Base-by-base conservation (phyloP, 129 eudicot genomes). In the Pittosporum tobira region DNA sequence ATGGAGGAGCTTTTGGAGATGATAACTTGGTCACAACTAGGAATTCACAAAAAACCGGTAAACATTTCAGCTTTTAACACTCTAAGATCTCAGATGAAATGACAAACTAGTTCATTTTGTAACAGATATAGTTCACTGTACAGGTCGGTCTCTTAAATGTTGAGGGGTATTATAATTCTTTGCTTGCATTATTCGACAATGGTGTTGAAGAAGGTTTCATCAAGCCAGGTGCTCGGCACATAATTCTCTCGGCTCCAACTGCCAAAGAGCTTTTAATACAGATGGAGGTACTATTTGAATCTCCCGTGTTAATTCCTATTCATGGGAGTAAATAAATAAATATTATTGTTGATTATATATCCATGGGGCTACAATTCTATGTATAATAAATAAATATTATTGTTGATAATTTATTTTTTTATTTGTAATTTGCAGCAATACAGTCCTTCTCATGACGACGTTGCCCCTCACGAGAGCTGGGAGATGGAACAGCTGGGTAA, bases 171-270 rank as follows among this genome's bases (percentile, higher is more conserved):
- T 90, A 90, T 65, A 63, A 85, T 71, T 58, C 60, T 57, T 80
- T 90, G 84, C 94, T 90, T 25, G 81, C 83, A 37, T 72, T 90
- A 66, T 90, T 90, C 63, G 97, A 90, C 72, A 90, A 76, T 29
- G 97, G 97, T 51, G 97, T 90, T 13, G 76, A 90, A 48, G 98
- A 90, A 90, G 98, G 98, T 48, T 90, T 90, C 75, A 90, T 90
- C 47, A 85, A 82, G 73, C 87, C 82, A 30, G 44, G 65, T 67
- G 95, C 94, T 62, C 77, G 97, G 48, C 63, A 73, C 65, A 90
- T 90, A 31, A 85, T 90, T 60, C 52, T 90, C 61, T 83, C 97
- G 2, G 95, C 97, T 61, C 71, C 89, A 27, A 85, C 80, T 55
- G 95, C 95, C 65, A 37, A 49, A 20, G 97, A 90, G 69, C 82